Evolutionary conservation across 306 rosid genomes (phyloP), one percentile per base, ranked within the genome.

Genomic region (Malus sylvestris): DNA sequence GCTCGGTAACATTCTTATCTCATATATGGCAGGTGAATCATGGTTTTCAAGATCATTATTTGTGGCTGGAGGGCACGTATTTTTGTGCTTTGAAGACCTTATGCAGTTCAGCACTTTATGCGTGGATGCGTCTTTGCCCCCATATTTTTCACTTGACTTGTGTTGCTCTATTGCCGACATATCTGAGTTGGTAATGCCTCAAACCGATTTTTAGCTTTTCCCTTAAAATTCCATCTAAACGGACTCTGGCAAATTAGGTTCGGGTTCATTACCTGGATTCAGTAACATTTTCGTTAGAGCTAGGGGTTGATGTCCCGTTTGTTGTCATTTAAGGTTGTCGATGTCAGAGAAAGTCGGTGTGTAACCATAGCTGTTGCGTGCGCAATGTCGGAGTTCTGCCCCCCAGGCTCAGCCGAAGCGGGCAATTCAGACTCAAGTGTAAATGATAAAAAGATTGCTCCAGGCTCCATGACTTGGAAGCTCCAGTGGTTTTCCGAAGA

Each of bases 11-110:
- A 5, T 67, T 40, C 46, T 25, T 13, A 19, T 42, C 22, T 73
- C 63, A 44, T 30, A 60, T 73, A 78, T 78, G 55, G 35, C 91
- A 92, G 99, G 81, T 75, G 88, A 81, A 81, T 75, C 78, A 52
- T 89, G 96, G 99, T 79, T 76, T 68, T 78, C 93, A 65, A 91
- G 99, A 87, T 95, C 99, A 10, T 68, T 90, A 68, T 92, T 95
- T 82, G 86, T 92, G 73, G 79, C 83, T 67, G 93, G 87, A 76
- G 85, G 81, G 51, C 79, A 88, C 83, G 80, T 92, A 70, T 81
- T 95, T 86, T 49, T 90, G 76, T 95, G 99, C 85, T 63, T 72
- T 63, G 99, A 95, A 82, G 97, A 95, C 79, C 70, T 89, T 53
- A 46, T 44, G 81, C 88, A 85, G 75, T 87, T 94, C 69, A 83